A percentile compares a stretch with the other conserved stretches of the same genome.
Conservation (phyloP, 768 basidiomycete species). For the Cystofilobasidium capitatum region DNA sequence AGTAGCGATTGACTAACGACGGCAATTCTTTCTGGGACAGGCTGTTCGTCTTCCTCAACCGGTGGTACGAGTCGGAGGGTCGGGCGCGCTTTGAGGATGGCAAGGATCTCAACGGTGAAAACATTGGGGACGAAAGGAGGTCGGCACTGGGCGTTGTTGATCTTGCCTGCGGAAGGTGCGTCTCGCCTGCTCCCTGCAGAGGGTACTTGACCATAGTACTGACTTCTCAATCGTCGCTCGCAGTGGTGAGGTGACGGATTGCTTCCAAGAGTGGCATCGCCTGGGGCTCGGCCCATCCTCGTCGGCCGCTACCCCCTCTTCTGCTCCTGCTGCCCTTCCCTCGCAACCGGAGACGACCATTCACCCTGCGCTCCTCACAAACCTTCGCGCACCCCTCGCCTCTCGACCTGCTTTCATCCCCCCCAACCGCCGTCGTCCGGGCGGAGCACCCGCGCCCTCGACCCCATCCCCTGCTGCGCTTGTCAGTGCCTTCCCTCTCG, state of each 20-base stretch:
- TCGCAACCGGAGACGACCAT: conserved; percentile 10
- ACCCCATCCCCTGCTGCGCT: conserved; percentile 21
- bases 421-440: conserved; percentile 30
- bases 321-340: background rate
- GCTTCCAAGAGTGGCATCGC: conserved; percentile 55
- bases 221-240: no score
- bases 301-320: background rate
- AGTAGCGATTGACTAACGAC: background rate
- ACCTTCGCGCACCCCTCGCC: conserved; percentile 28
- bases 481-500: conserved; percentile 32
- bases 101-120: conserved; percentile 35
- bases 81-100: conserved; percentile 36
- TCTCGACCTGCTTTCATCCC: conserved; percentile 40
- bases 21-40: background rate
- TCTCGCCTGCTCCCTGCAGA: background rate
- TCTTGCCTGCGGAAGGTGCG: conserved; percentile 48
- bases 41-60: conserved; percentile 32
- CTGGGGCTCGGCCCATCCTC: conserved; percentile 32
- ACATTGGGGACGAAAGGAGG: conserved; percentile 25
- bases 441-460: conserved; percentile 1
- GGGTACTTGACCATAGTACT: no score
- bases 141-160: conserved; percentile 46
- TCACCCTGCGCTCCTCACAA: conserved; percentile 30
- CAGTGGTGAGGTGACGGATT: conserved; percentile 58
- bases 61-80: conserved; percentile 39